phyloP scores from a whole-genome alignment of 331 rosid genomes.

The Arachis monticola region DNA sequence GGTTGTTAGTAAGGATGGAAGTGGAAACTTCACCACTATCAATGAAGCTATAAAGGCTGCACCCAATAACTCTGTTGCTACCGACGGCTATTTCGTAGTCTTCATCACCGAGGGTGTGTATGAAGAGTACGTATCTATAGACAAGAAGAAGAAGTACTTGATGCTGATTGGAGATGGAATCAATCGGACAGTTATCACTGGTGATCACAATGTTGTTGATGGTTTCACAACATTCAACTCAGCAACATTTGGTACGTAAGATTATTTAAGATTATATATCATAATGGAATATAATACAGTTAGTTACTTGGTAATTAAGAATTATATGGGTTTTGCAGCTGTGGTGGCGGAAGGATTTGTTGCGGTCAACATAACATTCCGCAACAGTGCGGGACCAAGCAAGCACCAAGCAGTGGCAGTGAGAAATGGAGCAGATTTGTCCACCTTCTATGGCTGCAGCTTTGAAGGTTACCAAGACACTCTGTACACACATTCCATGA shows the following conservation, averaged over 20 bases:
- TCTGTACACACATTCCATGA: slow-evolving; percentile 58
- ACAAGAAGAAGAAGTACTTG: slow-evolving; percentile 51
- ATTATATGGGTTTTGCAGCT: slow-evolving; percentile 43
- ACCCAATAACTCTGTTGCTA: slow-evolving; percentile 56
- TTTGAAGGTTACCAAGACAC: slow-evolving; percentile 85
- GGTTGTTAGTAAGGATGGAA: slow-evolving; percentile 67
- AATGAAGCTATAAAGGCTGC: slow-evolving; percentile 71
- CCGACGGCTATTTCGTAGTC: slow-evolving; percentile 60
- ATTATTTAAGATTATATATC: not conserved
- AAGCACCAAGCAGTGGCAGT: slow-evolving; percentile 79
- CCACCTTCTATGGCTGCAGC: slow-evolving; percentile 72
- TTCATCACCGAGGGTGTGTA: slow-evolving; percentile 56
- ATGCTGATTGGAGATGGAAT: slow-evolving; percentile 74
- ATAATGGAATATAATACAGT: no score
- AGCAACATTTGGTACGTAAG: slow-evolving; percentile 61
- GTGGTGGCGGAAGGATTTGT: slow-evolving; percentile 61
- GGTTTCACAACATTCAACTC: slow-evolving; percentile 71
- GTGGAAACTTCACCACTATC: slow-evolving; percentile 65
- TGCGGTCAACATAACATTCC: slow-evolving; percentile 63
- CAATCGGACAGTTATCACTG: slow-evolving; percentile 57
- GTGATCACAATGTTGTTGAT: slow-evolving; percentile 60
- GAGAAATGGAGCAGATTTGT: slow-evolving; percentile 66
- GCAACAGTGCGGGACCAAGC: slow-evolving; percentile 69
- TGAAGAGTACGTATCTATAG: slow-evolving; percentile 58
- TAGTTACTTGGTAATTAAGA: no score